phyloP scores from a whole-genome alignment of 106 monocot genomes.

The Allium sativum region DNA sequence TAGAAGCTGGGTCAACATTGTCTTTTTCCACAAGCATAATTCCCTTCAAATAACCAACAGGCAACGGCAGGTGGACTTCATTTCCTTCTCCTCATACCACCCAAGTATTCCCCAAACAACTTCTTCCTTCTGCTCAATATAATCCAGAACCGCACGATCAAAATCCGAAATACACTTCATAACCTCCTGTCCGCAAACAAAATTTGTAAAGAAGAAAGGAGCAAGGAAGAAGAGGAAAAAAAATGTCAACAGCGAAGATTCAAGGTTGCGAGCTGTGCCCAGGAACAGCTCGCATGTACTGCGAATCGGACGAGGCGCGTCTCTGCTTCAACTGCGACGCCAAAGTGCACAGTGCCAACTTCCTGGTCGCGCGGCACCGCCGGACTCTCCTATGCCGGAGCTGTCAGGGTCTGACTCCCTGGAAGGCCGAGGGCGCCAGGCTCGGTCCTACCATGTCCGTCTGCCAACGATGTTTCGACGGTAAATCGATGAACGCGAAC shows the following conservation, averaged over 20 bases:
- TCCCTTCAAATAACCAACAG: too few species aligned
- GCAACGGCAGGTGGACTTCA: too few species aligned
- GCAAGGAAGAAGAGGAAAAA: too few species aligned
- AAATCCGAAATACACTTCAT: too few species aligned
- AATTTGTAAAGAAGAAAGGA: too few species aligned
- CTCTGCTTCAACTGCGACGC: constrained; percentile 83
- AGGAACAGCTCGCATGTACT: constrained; percentile 36
- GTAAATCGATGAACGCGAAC: neutral
- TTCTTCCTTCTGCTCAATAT: too few species aligned
- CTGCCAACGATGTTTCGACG: constrained; percentile 31
- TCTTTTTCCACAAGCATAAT: too few species aligned
- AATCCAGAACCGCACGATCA: too few species aligned
- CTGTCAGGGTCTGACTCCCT: constrained; percentile 40
- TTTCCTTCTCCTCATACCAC: too few species aligned
- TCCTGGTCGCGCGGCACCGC: constrained; percentile 67
- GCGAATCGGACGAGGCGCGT: constrained; percentile 67
- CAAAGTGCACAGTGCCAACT: constrained; percentile 71
- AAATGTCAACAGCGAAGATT: constrained; percentile 6
- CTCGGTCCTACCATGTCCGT: constrained; percentile 45
- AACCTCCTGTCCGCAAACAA: too few species aligned
- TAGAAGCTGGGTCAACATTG: too few species aligned
- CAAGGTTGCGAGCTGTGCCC: constrained; percentile 49
- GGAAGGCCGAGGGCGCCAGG: constrained; percentile 52
- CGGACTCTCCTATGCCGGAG: constrained; percentile 50
- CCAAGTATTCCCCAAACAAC: too few species aligned